A percentile compares a stretch with the other conserved stretches of the same genome.
Conservation (phyloP, 2,329 filamentous ascomycete genomes). For the Xylaria sp. region DNA sequence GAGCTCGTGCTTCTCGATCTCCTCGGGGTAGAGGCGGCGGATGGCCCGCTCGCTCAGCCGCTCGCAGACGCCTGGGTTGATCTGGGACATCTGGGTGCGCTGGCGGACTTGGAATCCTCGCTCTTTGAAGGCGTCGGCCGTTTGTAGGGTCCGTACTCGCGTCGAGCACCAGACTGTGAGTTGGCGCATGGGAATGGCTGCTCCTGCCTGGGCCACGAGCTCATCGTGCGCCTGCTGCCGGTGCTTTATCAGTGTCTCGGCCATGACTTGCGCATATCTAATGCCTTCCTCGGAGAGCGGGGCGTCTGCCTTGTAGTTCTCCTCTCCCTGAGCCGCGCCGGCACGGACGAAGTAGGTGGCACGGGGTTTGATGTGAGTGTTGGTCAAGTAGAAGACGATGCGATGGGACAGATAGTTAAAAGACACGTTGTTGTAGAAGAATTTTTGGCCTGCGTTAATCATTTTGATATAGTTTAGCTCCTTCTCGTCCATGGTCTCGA, state of each 20-base stretch:
- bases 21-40: slow-evolving; percentile 81
- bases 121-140: slow-evolving; percentile 78
- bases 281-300: slow-evolving; percentile 79
- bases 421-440: slow-evolving; percentile 95
- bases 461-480: slow-evolving; percentile 99
- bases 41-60: slow-evolving; percentile 87
- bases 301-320: slow-evolving; percentile 91
- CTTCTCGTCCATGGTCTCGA: slow-evolving; percentile 93
- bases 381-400: slow-evolving; percentile 98
- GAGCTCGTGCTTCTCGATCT: slow-evolving; percentile 88
- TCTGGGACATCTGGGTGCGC: slow-evolving; percentile 93
- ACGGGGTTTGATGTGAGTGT: slow-evolving; percentile 93
- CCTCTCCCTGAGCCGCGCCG: slow-evolving; percentile 84
- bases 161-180: slow-evolving; percentile 96
- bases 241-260: slow-evolving; percentile 80
- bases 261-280: slow-evolving; percentile 85
- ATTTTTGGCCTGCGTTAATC: slow-evolving; percentile 94
- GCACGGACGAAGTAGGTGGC: slow-evolving; percentile 92
- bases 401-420: slow-evolving; percentile 97
- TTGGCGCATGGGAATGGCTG: slow-evolving; percentile 73
- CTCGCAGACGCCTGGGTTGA: slow-evolving; percentile 96
- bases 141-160: slow-evolving; percentile 86
- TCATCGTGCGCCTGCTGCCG: slow-evolving; percentile 79
- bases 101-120: slow-evolving; percentile 87
- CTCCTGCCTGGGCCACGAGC: slow-evolving; percentile 70